A percentile compares a stretch with the other conserved stretches of the same genome.
phyloP scores from a whole-genome alignment of 176 grass and related monocot genomes.

The Typha latifolia region DNA sequence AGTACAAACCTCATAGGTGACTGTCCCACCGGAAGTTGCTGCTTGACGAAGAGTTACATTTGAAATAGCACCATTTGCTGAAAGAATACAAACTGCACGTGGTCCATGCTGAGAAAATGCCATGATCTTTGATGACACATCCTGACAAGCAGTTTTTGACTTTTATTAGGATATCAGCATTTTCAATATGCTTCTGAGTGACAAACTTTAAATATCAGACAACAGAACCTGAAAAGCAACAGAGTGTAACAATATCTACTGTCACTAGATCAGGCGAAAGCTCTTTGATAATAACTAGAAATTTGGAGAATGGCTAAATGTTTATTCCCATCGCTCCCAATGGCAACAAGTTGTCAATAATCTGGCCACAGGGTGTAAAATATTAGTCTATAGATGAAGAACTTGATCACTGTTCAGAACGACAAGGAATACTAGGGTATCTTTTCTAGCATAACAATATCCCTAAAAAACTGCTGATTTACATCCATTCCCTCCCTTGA shows the following conservation, averaged over 20 bases:
- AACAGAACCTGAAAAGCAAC: slow-evolving; percentile 5
- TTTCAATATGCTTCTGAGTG: neutral
- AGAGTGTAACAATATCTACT: neutral
- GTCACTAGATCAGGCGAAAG: too few species aligned
- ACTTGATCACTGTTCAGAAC: too few species aligned
- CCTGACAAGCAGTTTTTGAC: slow-evolving; percentile 37
- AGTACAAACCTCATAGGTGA: slow-evolving; percentile 89
- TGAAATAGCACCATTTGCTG: slow-evolving; percentile 95
- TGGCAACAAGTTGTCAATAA: too few species aligned
- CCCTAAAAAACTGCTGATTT: too few species aligned
- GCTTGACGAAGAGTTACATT: slow-evolving; percentile 94
- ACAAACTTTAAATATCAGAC: neutral
- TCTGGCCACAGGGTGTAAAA: too few species aligned
- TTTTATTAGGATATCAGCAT: slow-evolving; percentile 14
- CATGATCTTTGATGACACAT: slow-evolving; percentile 86
- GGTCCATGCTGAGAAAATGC: slow-evolving; percentile 88
- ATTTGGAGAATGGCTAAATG: too few species aligned
- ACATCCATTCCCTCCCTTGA: too few species aligned
- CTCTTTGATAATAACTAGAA: too few species aligned
- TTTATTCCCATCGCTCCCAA: too few species aligned
- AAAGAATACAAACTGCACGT: slow-evolving; percentile 78
- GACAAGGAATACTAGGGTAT: too few species aligned
- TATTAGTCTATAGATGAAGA: too few species aligned
- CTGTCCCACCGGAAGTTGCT: slow-evolving; percentile 93
- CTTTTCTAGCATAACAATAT: too few species aligned